Base-by-base conservation (phyloP, 176 grass and related monocot genomes). In the Oryza australiensis region DNA sequence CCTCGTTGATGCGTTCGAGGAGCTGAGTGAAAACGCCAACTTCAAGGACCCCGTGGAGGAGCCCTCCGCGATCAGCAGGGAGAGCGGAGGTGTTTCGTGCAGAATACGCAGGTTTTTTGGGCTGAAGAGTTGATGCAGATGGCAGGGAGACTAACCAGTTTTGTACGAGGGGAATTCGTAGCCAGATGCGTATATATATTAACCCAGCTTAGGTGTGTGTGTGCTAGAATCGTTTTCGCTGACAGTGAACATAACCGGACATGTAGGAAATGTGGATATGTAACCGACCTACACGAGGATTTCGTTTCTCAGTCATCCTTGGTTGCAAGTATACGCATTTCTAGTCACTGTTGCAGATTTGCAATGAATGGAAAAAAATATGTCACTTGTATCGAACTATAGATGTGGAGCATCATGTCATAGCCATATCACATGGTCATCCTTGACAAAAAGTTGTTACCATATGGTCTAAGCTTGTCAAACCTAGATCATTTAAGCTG, bases 31-130 rank as follows among this genome's bases (percentile, higher is more conserved):
- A 74, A 87, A 83, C n/a, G 93, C 90, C 9, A 53, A 74, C 26
- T 98, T 98, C 73, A 93, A 90, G 73, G 93, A 95, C 12, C 80
- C 87, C 12, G 82, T 83, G 49, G 76, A 95, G 62, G 93, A 99
- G 62, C 87, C 90, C 38, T 64, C 51, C 45, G 70, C 73, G 23
- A 41, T 60, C 33, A 63, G 30, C 28, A 40, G 68, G 67, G 84
- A 86, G 28, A 24, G 18, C 12, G 55, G 30, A 8, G 84, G 84
- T 12, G 9, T 88, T 29, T 73, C 77, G 7, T 60, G 2, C 70
- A 90, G 87, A 77, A 41, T 99, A 75, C 43, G 22, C 26, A 55
- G 14, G 0, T 24, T 85, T 34, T 10, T 88, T 72, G 64, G 67
- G 22, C 57, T 69, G 26, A 81, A 88, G 59, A 85, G 26, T 68